Evolutionary conservation across 2,329 filamentous ascomycete species (phyloP), one percentile per base, ranked within the genome.

Genomic region (Talaromyces sp.): DNA sequence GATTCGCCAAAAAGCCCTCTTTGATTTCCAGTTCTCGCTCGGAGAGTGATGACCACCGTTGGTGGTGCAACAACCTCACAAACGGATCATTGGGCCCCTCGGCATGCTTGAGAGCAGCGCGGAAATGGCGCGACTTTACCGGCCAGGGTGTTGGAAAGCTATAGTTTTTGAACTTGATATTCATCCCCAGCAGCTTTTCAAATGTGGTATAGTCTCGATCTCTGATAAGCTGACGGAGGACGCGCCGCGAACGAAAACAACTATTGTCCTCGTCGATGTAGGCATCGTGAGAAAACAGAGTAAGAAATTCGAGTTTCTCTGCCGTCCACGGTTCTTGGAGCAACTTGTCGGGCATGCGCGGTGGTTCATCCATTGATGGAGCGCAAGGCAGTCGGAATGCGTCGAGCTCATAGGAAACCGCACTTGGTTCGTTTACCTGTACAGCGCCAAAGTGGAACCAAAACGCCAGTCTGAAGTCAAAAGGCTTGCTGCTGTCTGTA

Each of bases 391-490:
- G 68, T 9, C 69, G 72, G 62, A 76, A 77, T 33, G 73, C 59
- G 56, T 76, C 73, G 16, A 65, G 68, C 57, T 73, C 69, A 36
- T 68, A 68, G 57, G 68, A 70, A 23, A 75, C 59, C 30, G 67
- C 67, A 18, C 60, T 66, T 1, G 65, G 65, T 61, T 68, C 60
- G 56, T 71, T 67, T 59, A 78, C 70, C 52, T 76, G 72, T 1
- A 78, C 61, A 4, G 72, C 70, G 14, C 76, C 76, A 44, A 70
- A 70, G 55, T 76, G 67, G 63, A 77, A 73, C 75, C 75, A 78
- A 28, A 78, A 67, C 2, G 72, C 68, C 23, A 78, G 57, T 57
- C 71, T 72, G 27, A 68, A 68, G 56, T 70, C 65, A 18, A 59
- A 34, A 1, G 36, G 65, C 51, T 27, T 62, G 18, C 31, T 51